These are phyloP conservation scores for Eucalyptus tenuipes DNA, from an alignment of 345 rosid species.

Conservation along the genomic window DNA sequence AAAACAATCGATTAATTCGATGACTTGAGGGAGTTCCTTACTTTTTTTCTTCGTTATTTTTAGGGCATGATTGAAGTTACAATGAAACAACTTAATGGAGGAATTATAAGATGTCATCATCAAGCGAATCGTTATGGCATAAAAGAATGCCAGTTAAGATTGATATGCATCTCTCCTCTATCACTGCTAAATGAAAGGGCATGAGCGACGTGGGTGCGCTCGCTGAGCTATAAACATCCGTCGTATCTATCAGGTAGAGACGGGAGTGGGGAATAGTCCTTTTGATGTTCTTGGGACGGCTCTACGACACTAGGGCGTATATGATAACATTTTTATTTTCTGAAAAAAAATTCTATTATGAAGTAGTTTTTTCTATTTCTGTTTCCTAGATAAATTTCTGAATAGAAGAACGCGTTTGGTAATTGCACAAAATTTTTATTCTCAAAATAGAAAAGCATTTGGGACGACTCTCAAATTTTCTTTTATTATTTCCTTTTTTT, in stretches of 20 bases:
- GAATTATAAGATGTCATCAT: not conserved
- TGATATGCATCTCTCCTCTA: not conserved
- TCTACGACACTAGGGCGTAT: not conserved
- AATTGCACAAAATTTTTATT: fast-evolving
- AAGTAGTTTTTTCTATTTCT: no score
- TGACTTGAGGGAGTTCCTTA: not conserved
- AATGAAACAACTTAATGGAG: not conserved
- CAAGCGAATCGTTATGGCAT: not conserved
- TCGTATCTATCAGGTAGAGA: not conserved
- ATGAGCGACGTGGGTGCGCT: not conserved
- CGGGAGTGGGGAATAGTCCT: not conserved
- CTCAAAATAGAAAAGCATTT: fast-evolving
- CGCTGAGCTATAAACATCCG: not conserved
- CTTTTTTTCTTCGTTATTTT: not conserved
- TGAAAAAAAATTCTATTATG: no score
- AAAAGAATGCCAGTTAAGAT: not conserved
- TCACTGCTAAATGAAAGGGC: not conserved
- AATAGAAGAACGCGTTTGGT: fast-evolving
- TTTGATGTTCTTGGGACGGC: not conserved
- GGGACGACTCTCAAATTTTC: fast-evolving
- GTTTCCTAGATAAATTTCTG: fast-evolving
- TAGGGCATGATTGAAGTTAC: not conserved
- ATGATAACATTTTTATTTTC: no score
- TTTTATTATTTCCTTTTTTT: no score
- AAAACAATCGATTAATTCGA: not conserved